Evolutionary conservation across 139 green algal species (phyloP), one percentile per base, ranked within the genome.

Genomic region (Tetradesmus lagerheimii): DNA sequence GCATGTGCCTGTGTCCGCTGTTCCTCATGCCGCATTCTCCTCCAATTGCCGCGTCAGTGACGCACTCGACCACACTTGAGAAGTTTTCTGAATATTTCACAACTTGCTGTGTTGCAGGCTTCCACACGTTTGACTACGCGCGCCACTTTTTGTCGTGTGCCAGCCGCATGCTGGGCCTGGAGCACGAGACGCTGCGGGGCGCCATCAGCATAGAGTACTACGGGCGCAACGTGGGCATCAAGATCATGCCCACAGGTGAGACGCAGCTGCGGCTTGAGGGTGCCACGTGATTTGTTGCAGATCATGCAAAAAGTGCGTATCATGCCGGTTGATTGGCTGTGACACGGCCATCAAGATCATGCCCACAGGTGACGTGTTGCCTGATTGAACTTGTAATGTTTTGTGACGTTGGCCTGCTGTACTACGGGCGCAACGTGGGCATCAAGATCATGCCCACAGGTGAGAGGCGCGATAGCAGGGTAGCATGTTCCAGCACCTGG

Each of bases 101-200:
- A 50, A 15, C 43, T 15, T 50, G 43, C 43, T 50, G 43, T 50
- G 43, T 14, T 14, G 47, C 47, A 96, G 96, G 97, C 50, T 99
- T 99, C 93, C 98, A 99, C 94, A 99, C 97, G 0, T 99, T 99
- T 94, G 98, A 99, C 94, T 99, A 99, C 93, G 98, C 98, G 82
- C 94, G 98, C 12, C 98, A 99, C 95, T 99, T 99, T 90, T 94
- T 99, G 89, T 99, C 96, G 15, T 99, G 97, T 93, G 98, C 95
- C 92, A 96, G 93, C 15, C 96, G 98, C 85, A 99, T 99, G 96
- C 95, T 99, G 82, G 98, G 98, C 0, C 92, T 99, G 43, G 97
- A 99, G 93, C 97, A 99, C 93, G 95, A 98, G 88, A 98, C 97
- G 92, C 18, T 89, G 93, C 85, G 97, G 82, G 96, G 98, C 11